Percentiles rank a stretch among this genome's conserved stretches.
These are phyloP conservation scores for Saccharomycopsis fodiens DNA, from an alignment of 805 yeast genomes.

Conservation along the genomic window DNA sequence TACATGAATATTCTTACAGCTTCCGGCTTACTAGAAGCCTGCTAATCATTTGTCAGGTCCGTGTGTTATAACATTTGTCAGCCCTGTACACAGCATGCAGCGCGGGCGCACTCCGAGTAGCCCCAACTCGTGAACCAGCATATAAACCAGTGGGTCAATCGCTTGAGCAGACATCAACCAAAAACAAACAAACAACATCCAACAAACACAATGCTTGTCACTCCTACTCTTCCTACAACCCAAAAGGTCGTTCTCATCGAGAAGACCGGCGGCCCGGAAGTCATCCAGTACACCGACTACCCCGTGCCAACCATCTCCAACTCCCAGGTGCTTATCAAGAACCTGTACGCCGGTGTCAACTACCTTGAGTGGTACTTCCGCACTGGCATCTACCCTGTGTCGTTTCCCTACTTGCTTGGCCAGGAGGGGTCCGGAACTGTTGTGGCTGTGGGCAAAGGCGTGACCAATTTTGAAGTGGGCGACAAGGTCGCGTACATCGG, in stretches of 20 bases:
- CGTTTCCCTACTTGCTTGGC: slow-evolving; percentile 58
- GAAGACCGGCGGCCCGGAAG: slow-evolving; percentile 52
- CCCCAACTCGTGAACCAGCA: no score
- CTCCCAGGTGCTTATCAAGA: slow-evolving; percentile 62
- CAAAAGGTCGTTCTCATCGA: slow-evolving; percentile 51
- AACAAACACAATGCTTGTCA: no score
- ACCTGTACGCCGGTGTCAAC: slow-evolving; percentile 72
- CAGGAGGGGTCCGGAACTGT: slow-evolving; percentile 68
- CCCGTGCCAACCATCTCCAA: slow-evolving; percentile 51
- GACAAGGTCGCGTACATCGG: slow-evolving; percentile 60
- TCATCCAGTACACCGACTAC: slow-evolving; percentile 42
- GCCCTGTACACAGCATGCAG: no score
- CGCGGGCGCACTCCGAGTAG: no score
- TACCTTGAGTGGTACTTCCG: slow-evolving; percentile 81
- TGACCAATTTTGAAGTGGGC: slow-evolving; percentile 50
- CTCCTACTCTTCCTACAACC: slow-evolving; percentile 40
- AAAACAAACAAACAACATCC: no score
- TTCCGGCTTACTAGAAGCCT: no score
- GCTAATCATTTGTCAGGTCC: no score
- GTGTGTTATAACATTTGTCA: no score
- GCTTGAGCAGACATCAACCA: no score
- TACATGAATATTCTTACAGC: no score
- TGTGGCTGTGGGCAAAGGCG: slow-evolving; percentile 55
- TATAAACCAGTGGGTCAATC: no score
- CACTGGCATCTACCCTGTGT: slow-evolving; percentile 61